Base-by-base conservation (phyloP, 2,329 filamentous ascomycete genomes). In the Pseudogymnoascus sp. region DNA sequence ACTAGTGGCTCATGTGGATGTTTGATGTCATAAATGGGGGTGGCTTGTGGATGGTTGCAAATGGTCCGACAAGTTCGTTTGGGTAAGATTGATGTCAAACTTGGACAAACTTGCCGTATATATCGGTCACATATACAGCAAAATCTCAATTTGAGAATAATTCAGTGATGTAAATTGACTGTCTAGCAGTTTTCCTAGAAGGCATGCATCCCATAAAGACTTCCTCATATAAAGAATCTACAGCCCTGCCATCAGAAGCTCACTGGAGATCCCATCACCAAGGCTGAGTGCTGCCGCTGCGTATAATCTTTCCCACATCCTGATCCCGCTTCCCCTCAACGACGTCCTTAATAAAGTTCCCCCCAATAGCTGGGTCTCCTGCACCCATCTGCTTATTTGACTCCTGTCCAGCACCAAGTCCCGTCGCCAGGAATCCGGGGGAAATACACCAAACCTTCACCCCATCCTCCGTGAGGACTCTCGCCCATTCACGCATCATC, bases 401-500 rank as follows among this genome's bases (percentile, higher is more conserved):
- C 5, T 66, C 68, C 7, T 62, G 62, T 1, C 65, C 64, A 7
- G 73, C 76, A 1, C 75, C 78, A 0, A 83, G 66, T 0, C 75
- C 75, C 0, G 81, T 84, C 0, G 78, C 80, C 47, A 83, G 67
- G 57, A 78, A 76, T 0, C 81, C 82, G 0, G 81, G 82, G 5
- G 74, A 77, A n/a, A 83, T 69, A 31, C 70, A 69, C 73, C 75
- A 83, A 0, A 80, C 77, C 68, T 80, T 82, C 4, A 83, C 79
- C 0, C 80, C 79, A 44, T 84, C 82, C 1, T 76, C 74, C 53
- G 72, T 74, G 28, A 84, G 71, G 1, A 75, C 66, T 36, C 76
- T 73, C 28, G 69, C 60, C 76, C 76, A 81, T 64, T 80, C 76
- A 5, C 75, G 71, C 78, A 80, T 78, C 66, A 81, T 64, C 79